phyloP scores from a whole-genome alignment of 1,139 yeast genomes.

The Debaryomyces singareniensis region DNA sequence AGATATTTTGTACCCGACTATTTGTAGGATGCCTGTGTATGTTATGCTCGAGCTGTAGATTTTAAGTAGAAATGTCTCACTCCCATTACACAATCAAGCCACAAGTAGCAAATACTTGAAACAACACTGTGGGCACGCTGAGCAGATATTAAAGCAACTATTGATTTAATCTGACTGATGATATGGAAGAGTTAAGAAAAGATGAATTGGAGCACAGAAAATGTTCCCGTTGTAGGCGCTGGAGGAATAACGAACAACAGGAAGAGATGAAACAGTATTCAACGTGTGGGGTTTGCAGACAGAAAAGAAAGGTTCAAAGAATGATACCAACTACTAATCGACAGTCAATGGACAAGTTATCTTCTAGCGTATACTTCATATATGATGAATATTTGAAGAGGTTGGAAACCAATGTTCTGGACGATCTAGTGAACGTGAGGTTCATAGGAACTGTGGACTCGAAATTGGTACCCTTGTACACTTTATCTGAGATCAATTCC shows the following conservation, averaged over 20 bases:
- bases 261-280: conserved; percentile 26
- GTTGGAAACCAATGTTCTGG: conserved; percentile 19
- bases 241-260: conserved; percentile 20
- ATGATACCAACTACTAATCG: conserved; percentile 1
- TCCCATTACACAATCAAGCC: too few species aligned
- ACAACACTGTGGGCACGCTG: too few species aligned
- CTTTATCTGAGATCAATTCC: conserved; percentile 12
- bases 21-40: too few species aligned
- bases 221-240: conserved; percentile 35
- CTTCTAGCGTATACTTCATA: conserved; percentile 1
- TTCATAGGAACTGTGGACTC: conserved; percentile 12
- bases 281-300: conserved; percentile 31
- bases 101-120: too few species aligned
- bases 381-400: conserved; percentile 11
- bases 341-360: neutral
- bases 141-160: too few species aligned
- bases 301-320: conserved; percentile 24
- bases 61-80: too few species aligned
- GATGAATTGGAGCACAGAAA: too few species aligned
- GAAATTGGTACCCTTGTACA: conserved; percentile 16
- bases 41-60: too few species aligned
- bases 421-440: conserved; percentile 25
- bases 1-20: too few species aligned
- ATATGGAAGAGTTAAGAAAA: too few species aligned
- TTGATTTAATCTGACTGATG: too few species aligned